Evolutionary conservation across 148 eudicot genomes (phyloP).

Genomic region (Camellia lanceoleosa): DNA sequence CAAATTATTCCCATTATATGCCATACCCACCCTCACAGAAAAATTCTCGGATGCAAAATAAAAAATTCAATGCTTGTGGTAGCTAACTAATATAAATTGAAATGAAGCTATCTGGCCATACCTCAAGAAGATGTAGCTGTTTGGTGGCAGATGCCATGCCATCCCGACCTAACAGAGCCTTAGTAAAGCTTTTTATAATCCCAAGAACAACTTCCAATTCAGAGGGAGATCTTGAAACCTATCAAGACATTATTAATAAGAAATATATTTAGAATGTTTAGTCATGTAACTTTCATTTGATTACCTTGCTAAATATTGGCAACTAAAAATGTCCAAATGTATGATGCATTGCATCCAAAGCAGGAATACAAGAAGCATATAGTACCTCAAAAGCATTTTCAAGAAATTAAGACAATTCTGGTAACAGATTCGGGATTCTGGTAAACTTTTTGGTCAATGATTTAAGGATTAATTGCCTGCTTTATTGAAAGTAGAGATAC

Average conservation of each 20-base stretch:
- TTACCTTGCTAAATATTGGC: neutral
- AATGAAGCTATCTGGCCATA: constrained; percentile 26
- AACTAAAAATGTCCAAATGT: neutral
- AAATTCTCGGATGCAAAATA: constrained; percentile 1
- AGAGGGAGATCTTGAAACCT: constrained; percentile 90
- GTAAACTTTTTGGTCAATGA: neutral
- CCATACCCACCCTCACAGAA: neutral
- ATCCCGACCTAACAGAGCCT: constrained; percentile 57
- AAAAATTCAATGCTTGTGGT: neutral
- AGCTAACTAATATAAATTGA: neutral
- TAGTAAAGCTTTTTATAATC: constrained; percentile 65
- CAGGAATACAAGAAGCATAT: neutral
- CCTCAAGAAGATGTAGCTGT: constrained; percentile 83
- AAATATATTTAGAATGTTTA: neutral
- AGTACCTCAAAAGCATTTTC: neutral
- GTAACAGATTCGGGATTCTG: neutral
- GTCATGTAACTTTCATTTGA: neutral
- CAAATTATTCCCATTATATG: neutral
- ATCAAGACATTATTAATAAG: constrained; percentile 14
- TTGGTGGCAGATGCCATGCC: constrained; percentile 54
- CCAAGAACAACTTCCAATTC: constrained; percentile 83
- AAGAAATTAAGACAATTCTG: neutral
- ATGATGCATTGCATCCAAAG: constrained; percentile 7
- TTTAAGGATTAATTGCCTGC: neutral
- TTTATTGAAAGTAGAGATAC: neutral